Evolutionary conservation across 2,329 filamentous ascomycete species (phyloP), one percentile per base, ranked within the genome.

Genomic region (Sordariomycetes sp.): DNA sequence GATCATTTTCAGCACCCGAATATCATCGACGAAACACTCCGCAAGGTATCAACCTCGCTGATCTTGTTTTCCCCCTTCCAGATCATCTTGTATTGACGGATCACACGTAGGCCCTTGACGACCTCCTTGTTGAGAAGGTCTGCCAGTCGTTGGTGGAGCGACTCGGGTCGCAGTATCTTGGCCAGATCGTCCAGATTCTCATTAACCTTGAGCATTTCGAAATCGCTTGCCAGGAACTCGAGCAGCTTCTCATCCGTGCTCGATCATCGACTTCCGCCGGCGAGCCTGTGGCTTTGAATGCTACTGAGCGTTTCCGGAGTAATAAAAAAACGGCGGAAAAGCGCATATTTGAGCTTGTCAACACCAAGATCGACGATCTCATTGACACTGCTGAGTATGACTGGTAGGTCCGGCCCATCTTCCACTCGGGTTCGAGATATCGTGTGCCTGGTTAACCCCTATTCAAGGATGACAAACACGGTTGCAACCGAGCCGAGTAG

Each of bases 171-270:
- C 93, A 97, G 69, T 97, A 99, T 68, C 81, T 97, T 1, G 94
- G 94, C 2, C 94, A 99, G 70, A 97, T 99, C 63, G 94, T 99
- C 25, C 94, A 99, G 69, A 99, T 99, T 64, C 79, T 99, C 57
- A 99, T 96, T 67, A 99, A 99, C 68, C 76, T 99, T 20, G 93
- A 97, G 69, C 91, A 99, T 71, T 97, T 99, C 69, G 93, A 97
- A 73, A 89, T 83, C 54, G 94, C 94, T 5, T 97, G 94, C 68
- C 83, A 86, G 65, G 91, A 97, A 67, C 79, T 99, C 0, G 92
- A 99, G 74, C 82, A 88, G 59, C 79, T 97, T 2, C 80, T 99
- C 43, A 90, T 93, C 57, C 82, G 89, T 65, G 91, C 91, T 2
- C 85, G 93, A 55, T 92, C 90, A 8, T 90, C 90, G 6, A 86